Evolutionary conservation across 2,329 filamentous ascomycete species (phyloP), one percentile per base, ranked within the genome.

Genomic region (Colletotrichum sp.): DNA sequence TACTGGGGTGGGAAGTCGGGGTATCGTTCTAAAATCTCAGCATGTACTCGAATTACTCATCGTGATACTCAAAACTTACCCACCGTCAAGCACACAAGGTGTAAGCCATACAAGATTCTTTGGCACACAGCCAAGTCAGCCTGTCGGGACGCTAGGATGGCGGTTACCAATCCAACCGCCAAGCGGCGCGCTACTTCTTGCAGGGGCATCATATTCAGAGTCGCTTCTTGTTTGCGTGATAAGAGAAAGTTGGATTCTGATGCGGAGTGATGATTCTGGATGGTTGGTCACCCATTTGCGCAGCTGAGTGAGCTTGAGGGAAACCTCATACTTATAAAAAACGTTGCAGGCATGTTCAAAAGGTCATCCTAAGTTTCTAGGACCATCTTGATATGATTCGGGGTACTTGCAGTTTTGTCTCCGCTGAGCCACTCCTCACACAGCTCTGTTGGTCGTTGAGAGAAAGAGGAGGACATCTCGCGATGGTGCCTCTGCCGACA

Each of bases 401-500:
- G 43, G 43, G 10, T 48, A 12, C 43, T 4, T 48, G 43, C 43
- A 48, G n/a, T 0, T 4, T 48, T 21, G 38, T 48, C 18, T 48
- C 18, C 38, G 1, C 28, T 5, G 28, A 28, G 28, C 28, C 28
- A 28, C 28, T 28, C 28, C 28, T 28, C 28, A 28, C 28, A 28
- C 28, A 8, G 8, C 8, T 28, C 28, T 8, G 8, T 28, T 28
- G 28, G 28, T 28, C 28, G 8, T 28, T 28, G 28, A 2, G 2
- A 48, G 43, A 48, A 48, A 48, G 1, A 21, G 10, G 43, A 21
- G 43, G 10, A 21, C 18, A n/a, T 43, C 0, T 1, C 0, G 38
- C 38, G 0, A 0, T 12, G 5, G 18, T 12, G 38, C 0, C 38
- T 48, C 38, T 48, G 16, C 0, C 1, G 16, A 0, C 16, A 0